Evolutionary conservation across 768 basidiomycete species (phyloP).

Genomic region (Amanita pallidorosea): DNA sequence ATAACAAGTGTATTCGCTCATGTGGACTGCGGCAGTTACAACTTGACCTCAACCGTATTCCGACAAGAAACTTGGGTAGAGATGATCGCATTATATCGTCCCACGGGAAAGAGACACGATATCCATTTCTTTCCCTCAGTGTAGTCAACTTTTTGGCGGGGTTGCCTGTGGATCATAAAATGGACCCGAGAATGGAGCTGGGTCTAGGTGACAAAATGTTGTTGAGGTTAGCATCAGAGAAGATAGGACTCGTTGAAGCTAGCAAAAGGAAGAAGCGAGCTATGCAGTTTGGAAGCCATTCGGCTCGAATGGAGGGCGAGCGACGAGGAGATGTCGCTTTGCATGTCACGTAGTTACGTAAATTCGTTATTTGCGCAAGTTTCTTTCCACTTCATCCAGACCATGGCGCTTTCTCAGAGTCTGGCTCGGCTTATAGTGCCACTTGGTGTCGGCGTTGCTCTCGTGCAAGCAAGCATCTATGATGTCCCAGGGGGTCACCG

Average conservation of each 20-base stretch:
- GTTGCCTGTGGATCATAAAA: conserved; percentile 74
- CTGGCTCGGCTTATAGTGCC: conserved; percentile 36
- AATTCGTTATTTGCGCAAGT: conserved; percentile 4
- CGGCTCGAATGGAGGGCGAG: conserved; percentile 73
- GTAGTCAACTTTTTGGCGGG: conserved; percentile 69
- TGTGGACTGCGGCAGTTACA: conserved; percentile 49
- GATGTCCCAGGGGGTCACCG: conserved; percentile 87
- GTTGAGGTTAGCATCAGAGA: conserved; percentile 57
- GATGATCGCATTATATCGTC: conserved; percentile 92
- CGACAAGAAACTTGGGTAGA: conserved; percentile 81
- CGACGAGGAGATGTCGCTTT: conserved; percentile 39
- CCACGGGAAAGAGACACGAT: conserved; percentile 85
- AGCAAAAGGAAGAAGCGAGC: conserved; percentile 79
- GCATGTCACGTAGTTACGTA: conserved; percentile 10
- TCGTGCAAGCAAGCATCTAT: conserved; percentile 41
- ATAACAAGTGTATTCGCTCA: not conserved
- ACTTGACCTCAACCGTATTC: conserved; percentile 79
- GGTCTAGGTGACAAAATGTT: conserved; percentile 88
- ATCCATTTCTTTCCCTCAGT: conserved; percentile 79
- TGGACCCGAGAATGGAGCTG: conserved; percentile 63
- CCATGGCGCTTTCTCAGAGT: conserved; percentile 41
- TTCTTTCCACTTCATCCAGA: conserved; percentile 3
- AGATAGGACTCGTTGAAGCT: conserved; percentile 68
- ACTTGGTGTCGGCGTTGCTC: conserved; percentile 32
- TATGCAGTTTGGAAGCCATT: conserved; percentile 94